Base-by-base conservation (phyloP, 2,329 filamentous ascomycete genomes). In the Leptographium procerum region DNA sequence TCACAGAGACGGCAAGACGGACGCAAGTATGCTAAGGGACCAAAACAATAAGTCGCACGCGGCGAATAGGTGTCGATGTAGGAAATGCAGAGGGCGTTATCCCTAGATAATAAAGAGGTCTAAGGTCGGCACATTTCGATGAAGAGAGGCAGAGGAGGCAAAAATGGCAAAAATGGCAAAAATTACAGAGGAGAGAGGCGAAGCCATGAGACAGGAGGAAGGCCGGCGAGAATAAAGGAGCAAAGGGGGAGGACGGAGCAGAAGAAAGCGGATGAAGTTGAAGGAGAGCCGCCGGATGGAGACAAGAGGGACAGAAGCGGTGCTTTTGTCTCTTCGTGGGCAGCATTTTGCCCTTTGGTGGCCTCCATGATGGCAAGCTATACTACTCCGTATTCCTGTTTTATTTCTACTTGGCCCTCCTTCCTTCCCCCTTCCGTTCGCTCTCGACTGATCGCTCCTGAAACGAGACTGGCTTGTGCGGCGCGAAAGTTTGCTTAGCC, bases 401-500 rank as follows among this genome's bases (percentile, higher is more conserved):
- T 55, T 24, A 31, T 33, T 48, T 34, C n/a, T 10, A 36, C 33
- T 28, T 24, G 33, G 34, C 52, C 33, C 13, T 26, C 48, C 26
- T 40, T 31, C 24, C 33, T 31, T 29, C 33, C 43, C 24, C 36
- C 9, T 57, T 57, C 51, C 55, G 60, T 61, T 61, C 36, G 61
- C 57, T 57, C 22, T 48, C 33, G 40, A n/a, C 11, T 7, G 45
- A 24, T 36, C 31, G 10, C 2, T 52, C 34, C 57, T 62, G 60
- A 62, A 61, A 62, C 59, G 10, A 22, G 57, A 62, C 56, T 53
- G 45, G 53, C 55, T 45, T 55, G 59, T 60, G 34, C 50, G 55
- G 55, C 45, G 14, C 34, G 56, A 48, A 53, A 31, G 45, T 24
- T 14, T 16, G 26, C n/a, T 7, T 11, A 29, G 6, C 22, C 29